Percentiles rank a stretch among this genome's conserved stretches.
Conservation (phyloP, 306 rosid species). For the Inga laurina region DNA sequence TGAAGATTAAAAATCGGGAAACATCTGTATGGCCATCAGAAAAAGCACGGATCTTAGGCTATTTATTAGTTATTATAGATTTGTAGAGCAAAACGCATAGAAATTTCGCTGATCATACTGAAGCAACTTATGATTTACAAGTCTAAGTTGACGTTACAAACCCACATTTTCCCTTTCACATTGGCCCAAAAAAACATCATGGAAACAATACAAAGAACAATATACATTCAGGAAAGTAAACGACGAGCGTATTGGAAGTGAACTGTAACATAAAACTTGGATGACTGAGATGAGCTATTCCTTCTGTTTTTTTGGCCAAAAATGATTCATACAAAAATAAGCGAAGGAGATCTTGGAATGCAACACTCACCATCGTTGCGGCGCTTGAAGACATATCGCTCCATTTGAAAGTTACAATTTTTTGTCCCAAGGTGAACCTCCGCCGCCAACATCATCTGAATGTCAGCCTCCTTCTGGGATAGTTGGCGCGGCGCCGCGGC, state of each 20-base stretch:
- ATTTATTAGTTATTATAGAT: no score
- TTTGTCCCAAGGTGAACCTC: conserved; percentile 82
- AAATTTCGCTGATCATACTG: neutral
- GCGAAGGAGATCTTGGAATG: neutral
- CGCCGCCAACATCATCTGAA: conserved; percentile 85
- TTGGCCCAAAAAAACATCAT: neutral
- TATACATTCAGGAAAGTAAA: neutral
- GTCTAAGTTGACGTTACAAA: neutral
- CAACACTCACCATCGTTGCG: conserved; percentile 59
- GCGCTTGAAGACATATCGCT: conserved; percentile 79
- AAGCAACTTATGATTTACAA: neutral
- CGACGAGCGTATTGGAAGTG: neutral
- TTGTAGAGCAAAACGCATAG: neutral
- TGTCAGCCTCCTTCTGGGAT: conserved; percentile 76
- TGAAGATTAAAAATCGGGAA: neutral
- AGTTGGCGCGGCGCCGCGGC: conserved; percentile 49
- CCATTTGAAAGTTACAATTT: conserved; percentile 83
- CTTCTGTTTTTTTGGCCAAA: neutral
- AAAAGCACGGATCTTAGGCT: neutral
- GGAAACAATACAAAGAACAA: neutral
- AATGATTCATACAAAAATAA: neutral
- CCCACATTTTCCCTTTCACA: neutral
- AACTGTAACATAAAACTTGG: neutral
- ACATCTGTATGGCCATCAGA: neutral
- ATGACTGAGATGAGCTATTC: neutral